phyloP scores from a whole-genome alignment of 176 grass and related monocot species.

The Olyra latifolia region DNA sequence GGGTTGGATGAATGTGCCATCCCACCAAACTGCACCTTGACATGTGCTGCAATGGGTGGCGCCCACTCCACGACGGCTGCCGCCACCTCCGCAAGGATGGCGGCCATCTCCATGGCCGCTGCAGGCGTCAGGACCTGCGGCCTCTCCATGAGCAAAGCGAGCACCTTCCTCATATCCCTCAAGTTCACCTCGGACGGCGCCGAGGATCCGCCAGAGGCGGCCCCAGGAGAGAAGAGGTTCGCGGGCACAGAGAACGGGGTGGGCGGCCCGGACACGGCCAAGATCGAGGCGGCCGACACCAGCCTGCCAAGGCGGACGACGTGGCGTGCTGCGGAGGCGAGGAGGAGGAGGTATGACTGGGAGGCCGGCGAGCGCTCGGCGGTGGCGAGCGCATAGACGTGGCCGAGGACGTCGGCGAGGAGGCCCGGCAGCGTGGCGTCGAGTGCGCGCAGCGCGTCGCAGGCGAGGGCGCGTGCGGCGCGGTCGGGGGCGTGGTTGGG shows the following conservation, averaged over 20 bases:
- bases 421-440: constrained; percentile 66
- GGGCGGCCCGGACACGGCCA: constrained; percentile 59
- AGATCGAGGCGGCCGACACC: constrained; percentile 51
- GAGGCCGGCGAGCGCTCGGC: constrained; percentile 76
- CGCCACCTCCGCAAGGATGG: constrained; percentile 55
- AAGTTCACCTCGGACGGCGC: constrained; percentile 70
- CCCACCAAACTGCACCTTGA: constrained; percentile 90
- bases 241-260: constrained; percentile 58
- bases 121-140: constrained; percentile 73
- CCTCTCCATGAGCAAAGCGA: constrained; percentile 72
- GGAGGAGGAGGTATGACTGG: constrained; percentile 82
- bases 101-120: constrained; percentile 57
- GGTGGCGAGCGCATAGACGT: constrained; percentile 69
- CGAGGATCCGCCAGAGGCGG: background rate
- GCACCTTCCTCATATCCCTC: constrained; percentile 73
- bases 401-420: constrained; percentile 60
- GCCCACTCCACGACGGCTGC: constrained; percentile 61
- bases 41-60: constrained; percentile 58
- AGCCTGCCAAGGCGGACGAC: constrained; percentile 59
- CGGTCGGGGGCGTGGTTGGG: constrained; percentile 80
- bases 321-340: constrained; percentile 62
- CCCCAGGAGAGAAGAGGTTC: constrained; percentile 26
- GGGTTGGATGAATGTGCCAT: constrained; percentile 64
- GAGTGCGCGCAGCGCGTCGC: constrained; percentile 78
- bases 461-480: constrained; percentile 70